phyloP scores from a whole-genome alignment of 2,329 filamentous ascomycete genomes.

The Aspergillus bombycis region DNA sequence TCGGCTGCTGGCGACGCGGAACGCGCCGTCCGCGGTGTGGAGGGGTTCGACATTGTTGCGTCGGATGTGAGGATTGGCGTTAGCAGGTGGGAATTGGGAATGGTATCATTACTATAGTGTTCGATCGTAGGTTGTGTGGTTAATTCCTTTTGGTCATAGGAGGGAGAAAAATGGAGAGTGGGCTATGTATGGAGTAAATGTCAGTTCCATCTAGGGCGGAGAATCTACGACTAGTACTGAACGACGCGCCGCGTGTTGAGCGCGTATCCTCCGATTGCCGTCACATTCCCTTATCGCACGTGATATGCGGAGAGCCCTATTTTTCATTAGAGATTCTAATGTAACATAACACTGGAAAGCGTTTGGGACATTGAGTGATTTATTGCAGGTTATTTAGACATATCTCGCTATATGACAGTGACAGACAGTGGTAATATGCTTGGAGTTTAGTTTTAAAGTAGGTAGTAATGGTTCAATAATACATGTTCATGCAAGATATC shows the following conservation, averaged over 20 bases:
- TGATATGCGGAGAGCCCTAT: constrained; percentile 8
- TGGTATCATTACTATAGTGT: neutral
- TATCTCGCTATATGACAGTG: neutral
- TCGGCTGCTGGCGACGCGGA: constrained; percentile 30
- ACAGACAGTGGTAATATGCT: neutral
- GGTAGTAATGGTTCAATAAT: constrained; percentile 14
- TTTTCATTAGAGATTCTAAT: neutral
- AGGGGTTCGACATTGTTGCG: constrained; percentile 33
- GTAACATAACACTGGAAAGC: neutral
- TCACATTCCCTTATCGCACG: constrained; percentile 19
- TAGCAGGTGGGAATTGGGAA: neutral
- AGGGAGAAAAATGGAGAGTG: neutral
- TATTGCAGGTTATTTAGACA: neutral
- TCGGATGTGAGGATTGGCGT: neutral
- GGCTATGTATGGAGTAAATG: neutral
- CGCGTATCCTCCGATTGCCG: constrained; percentile 12
- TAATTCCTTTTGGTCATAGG: neutral
- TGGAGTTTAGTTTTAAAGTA: neutral
- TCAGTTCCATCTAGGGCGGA: constrained; percentile 16
- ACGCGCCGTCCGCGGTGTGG: constrained; percentile 39
- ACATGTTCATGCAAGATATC: constrained; percentile 13
- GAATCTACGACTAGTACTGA: constrained; percentile 10
- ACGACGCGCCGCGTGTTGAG: constrained; percentile 17
- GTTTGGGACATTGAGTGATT: neutral
- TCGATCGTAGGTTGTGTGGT: no score